Evolutionary conservation across 75 land plant genomes (phyloP).

Genomic region (Picea glauca): DNA sequence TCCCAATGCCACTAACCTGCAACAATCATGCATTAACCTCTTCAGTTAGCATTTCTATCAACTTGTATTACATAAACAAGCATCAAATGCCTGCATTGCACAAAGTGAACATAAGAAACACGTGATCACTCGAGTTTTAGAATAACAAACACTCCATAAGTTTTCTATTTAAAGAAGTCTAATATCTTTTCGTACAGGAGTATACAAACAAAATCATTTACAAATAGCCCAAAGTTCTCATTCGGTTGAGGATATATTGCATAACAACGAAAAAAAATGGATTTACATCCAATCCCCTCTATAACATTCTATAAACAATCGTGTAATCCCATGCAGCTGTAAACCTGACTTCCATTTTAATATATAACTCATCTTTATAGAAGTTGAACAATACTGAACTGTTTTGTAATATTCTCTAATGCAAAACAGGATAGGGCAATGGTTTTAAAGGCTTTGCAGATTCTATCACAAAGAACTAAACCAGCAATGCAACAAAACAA

Average conservation of each 20-base stretch:
- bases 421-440: background rate
- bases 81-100: background rate
- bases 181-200: background rate
- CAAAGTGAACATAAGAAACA: background rate
- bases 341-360: background rate
- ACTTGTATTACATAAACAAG: background rate
- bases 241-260: background rate
- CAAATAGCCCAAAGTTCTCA: background rate
- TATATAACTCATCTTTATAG: background rate
- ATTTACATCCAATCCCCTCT: background rate
- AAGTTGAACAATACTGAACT: background rate
- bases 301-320: too few species aligned
- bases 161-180: background rate
- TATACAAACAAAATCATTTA: background rate
- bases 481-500: background rate
- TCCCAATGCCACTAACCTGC: slow-evolving; percentile 91
- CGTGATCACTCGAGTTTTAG: background rate
- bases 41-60: background rate
- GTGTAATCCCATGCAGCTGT: background rate
- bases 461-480: background rate
- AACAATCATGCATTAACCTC: background rate
- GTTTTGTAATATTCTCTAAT: background rate
- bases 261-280: background rate
- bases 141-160: background rate
- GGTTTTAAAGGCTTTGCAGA: background rate